Base-by-base conservation (phyloP, 495 filamentous ascomycete genomes). In the Penicillium samsonianum region DNA sequence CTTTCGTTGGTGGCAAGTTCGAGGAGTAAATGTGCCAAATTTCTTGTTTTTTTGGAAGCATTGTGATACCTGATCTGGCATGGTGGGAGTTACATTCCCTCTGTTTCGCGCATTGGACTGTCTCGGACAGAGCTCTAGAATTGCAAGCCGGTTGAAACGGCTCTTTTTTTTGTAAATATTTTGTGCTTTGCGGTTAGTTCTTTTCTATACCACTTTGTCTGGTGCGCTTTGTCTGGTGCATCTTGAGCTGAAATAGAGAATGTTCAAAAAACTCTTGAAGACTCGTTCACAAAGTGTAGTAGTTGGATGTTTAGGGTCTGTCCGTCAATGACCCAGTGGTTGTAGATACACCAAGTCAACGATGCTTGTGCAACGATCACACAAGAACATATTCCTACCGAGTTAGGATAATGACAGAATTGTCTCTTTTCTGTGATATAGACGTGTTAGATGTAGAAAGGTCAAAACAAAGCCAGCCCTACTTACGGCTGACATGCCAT, bases 1-100 rank as follows among this genome's bases (percentile, higher is more conserved):
- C 85, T 25, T 74, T 89, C 54, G 70, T 89, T 16, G 81, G 85
- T 28, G 84, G 82, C 50, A 77, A 78, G 49, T 96, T 87, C 65
- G 89, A 93, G 66, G 90, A 92, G 72, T 94, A 82, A 75, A 60
- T 28, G 2, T 53, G 33, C 11, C 31, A 47, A 59, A 46, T 45
- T 49, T 43, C 49, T 60, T 58, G 35, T 41, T 48, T 52, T 33
- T n/a, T n/a, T n/a, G 52, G 56, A 61, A 66, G 55, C 64, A 64
- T 67, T 62, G 59, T 69, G 66, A 69, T 67, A 67, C 61, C 64
- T 65, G 59, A 56, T 57, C 53, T 37, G 51, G 65, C 58, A 67
- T 69, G 60, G 53, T 62, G 64, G 64, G 61, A 65, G 64, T 67
- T 67, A 64, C 61, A 58, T 66, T 61, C 61, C 62, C 54, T n/a